These are phyloP conservation scores for Remersonia thermophila DNA, from an alignment of 2,329 filamentous ascomycete species.

Conservation along the genomic window DNA sequence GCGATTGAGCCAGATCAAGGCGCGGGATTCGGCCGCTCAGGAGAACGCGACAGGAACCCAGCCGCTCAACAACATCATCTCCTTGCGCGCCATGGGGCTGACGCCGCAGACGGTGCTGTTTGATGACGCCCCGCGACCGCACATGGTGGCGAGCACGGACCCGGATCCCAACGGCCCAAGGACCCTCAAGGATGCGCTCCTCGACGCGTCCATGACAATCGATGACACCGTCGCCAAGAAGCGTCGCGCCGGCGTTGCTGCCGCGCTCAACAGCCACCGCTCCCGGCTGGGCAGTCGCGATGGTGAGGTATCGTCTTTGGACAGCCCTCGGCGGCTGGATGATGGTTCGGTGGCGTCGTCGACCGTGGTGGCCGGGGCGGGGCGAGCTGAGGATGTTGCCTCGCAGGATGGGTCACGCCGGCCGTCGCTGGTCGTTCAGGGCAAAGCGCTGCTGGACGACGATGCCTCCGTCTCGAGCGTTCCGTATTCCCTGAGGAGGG, in stretches of 20 bases:
- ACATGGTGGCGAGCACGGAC: slow-evolving; percentile 27
- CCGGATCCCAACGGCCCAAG: slow-evolving; percentile 39
- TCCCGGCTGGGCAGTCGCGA: slow-evolving; percentile 29
- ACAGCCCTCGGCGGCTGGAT: slow-evolving; percentile 22
- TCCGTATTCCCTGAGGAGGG: slow-evolving; percentile 31
- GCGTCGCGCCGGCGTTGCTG: too few species aligned
- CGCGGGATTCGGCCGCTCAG: slow-evolving; percentile 32
- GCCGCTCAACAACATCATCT: slow-evolving; percentile 64
- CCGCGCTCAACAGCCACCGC: slow-evolving; percentile 38
- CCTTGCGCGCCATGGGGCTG: slow-evolving; percentile 62
- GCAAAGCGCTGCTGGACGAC: slow-evolving; percentile 10
- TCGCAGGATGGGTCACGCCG: slow-evolving; percentile 28
- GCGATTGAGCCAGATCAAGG: slow-evolving; percentile 63
- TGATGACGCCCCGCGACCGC: slow-evolving; percentile 58
- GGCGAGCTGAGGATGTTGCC: slow-evolving; percentile 14
- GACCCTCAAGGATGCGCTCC: slow-evolving; percentile 78
- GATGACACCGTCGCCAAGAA: slow-evolving; percentile 51
- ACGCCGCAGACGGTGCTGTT: slow-evolving; percentile 87
- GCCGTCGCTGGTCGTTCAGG: slow-evolving; percentile 22
- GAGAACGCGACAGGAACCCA: slow-evolving; percentile 21
- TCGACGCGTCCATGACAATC: slow-evolving; percentile 84
- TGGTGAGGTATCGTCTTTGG: slow-evolving; percentile 27
- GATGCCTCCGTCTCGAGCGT: slow-evolving; percentile 25
- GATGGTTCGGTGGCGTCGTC: slow-evolving; percentile 18
- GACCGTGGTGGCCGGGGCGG: slow-evolving; percentile 4